A percentile compares a stretch with the other conserved stretches of the same genome.
Conservation (phyloP, 2,329 filamentous ascomycete genomes). For the Alternaria dauci region DNA sequence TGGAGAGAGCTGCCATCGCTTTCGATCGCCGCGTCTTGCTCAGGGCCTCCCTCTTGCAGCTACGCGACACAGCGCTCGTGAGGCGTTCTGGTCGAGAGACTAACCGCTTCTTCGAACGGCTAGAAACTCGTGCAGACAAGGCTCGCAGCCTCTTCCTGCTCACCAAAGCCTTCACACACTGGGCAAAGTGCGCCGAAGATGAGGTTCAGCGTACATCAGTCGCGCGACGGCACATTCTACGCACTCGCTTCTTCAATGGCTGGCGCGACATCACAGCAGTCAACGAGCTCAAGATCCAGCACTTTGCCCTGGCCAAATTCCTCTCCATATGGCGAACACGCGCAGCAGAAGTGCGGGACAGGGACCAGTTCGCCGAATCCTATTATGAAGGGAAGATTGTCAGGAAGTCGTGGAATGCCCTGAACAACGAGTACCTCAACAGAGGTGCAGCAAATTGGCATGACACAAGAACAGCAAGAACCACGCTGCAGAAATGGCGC, state of each 20-base stretch:
- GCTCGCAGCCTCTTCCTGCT: slow-evolving; percentile 72
- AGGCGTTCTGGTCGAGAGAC: slow-evolving; percentile 57
- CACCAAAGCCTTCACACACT: slow-evolving; percentile 71
- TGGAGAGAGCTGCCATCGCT: slow-evolving; percentile 50
- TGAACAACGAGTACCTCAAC: slow-evolving; percentile 51
- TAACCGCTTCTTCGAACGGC: slow-evolving; percentile 62
- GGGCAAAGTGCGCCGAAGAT: slow-evolving; percentile 71
- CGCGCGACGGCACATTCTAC: slow-evolving; percentile 74
- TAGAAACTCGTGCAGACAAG: slow-evolving; percentile 67
- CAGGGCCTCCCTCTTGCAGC: slow-evolving; percentile 60
- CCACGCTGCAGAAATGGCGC: slow-evolving; percentile 39
- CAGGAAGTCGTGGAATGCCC: slow-evolving; percentile 43
- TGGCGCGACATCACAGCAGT: slow-evolving; percentile 72
- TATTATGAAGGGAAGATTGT: slow-evolving; percentile 47
- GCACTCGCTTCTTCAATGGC: slow-evolving; percentile 72
- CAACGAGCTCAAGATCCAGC: slow-evolving; percentile 63
- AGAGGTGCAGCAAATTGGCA: slow-evolving; percentile 46
- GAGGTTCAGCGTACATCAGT: slow-evolving; percentile 71
- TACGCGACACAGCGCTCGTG: slow-evolving; percentile 31
- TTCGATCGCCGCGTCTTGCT: slow-evolving; percentile 62
- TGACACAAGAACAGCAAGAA: slow-evolving; percentile 37
- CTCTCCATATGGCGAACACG: slow-evolving; percentile 62
- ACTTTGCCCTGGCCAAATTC: slow-evolving; percentile 64
- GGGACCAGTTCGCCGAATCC: slow-evolving; percentile 43
- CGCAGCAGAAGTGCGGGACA: slow-evolving; percentile 46